Evolutionary conservation across 257 asterid species (phyloP).

Genomic region (Echium plantagineum): DNA sequence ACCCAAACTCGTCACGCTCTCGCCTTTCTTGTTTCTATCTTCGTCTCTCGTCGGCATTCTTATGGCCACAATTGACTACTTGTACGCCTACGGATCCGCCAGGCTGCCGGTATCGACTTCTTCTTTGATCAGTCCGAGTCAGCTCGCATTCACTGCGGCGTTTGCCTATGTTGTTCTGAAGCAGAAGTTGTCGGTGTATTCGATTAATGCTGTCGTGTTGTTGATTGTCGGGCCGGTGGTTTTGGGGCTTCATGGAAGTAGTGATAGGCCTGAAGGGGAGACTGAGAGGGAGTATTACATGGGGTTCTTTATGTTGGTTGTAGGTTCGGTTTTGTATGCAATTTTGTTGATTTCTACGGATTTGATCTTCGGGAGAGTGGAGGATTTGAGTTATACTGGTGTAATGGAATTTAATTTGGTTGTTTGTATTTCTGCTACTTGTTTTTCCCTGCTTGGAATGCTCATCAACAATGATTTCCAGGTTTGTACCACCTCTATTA

Average conservation of each 20-base stretch:
- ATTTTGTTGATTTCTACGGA: constrained; percentile 5
- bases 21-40: neutral
- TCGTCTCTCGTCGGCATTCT: constrained; percentile 4
- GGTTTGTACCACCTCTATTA: no score
- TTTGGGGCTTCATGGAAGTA: constrained; percentile 7
- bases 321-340: constrained; percentile 1
- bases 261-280: no score
- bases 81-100: constrained; percentile 1
- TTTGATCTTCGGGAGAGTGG: constrained; percentile 5
- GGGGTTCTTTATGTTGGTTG: constrained; percentile 4
- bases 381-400: neutral
- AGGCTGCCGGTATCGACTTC: constrained; percentile 4
- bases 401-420: neutral
- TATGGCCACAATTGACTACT: constrained; percentile 2
- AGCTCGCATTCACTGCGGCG: no score
- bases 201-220: constrained; percentile 1
- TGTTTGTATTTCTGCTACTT: no score
- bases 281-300: neutral
- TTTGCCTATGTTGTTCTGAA: no score
- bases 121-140: neutral
- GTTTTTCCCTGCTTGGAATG: no score
- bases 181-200: neutral
- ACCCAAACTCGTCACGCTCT: neutral
- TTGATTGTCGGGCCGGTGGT: constrained; percentile 8
- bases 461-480: no score